A percentile compares a stretch with the other conserved stretches of the same genome.
phyloP scores from a whole-genome alignment of 2,329 filamentous ascomycete species.

The Calcarisporium arbuscula region DNA sequence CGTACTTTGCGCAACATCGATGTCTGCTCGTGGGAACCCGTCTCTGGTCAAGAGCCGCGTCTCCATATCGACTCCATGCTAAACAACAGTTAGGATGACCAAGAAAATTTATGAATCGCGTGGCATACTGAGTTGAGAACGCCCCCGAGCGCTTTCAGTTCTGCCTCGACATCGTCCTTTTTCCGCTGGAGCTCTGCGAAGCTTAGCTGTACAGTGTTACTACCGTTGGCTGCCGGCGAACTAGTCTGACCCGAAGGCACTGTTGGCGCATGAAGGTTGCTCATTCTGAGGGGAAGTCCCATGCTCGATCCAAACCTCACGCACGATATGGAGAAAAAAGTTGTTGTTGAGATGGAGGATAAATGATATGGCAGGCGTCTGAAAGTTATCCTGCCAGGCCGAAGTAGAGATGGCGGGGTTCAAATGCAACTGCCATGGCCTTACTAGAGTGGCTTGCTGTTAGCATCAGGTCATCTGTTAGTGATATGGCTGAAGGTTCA shows the following conservation, averaged over 20 bases:
- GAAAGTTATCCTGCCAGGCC: too few species aligned
- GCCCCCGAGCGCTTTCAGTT: constrained; percentile 75
- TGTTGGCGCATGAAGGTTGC: constrained; percentile 52
- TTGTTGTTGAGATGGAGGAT: too few species aligned
- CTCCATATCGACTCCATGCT: constrained; percentile 93
- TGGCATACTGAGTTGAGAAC: constrained; percentile 78
- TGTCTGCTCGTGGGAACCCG: constrained; percentile 86
- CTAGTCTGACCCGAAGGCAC: constrained; percentile 70
- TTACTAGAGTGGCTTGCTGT: too few species aligned
- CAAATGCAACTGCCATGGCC: too few species aligned
- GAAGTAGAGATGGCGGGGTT: too few species aligned
- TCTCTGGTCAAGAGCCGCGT: constrained; percentile 81
- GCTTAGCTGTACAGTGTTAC: constrained; percentile 57
- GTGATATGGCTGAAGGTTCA: too few species aligned
- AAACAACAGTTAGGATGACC: constrained; percentile 17
- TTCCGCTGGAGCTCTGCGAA: constrained; percentile 75
- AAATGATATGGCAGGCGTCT: too few species aligned
- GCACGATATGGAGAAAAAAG: too few species aligned
- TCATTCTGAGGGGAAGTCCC: constrained; percentile 32
- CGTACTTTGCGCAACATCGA: constrained; percentile 90
- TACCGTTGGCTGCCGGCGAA: constrained; percentile 47
- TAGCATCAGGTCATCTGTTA: too few species aligned
- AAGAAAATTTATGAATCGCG: neutral
- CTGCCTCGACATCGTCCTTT: constrained; percentile 79
- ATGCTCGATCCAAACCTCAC: too few species aligned